Evolutionary conservation across 306 rosid species (phyloP).

Genomic region (Argentina anserina): DNA sequence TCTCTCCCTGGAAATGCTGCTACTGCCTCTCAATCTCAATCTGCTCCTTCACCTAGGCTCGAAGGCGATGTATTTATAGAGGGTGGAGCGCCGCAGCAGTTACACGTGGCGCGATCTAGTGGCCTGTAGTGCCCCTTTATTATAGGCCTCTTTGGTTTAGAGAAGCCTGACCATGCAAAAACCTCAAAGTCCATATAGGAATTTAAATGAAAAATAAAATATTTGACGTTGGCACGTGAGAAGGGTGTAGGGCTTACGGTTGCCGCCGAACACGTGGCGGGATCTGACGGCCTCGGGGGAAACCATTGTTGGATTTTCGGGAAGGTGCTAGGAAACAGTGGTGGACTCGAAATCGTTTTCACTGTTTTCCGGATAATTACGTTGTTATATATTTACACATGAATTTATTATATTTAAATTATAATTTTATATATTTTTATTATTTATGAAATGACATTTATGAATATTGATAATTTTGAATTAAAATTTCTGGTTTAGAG

Average conservation of each 20-base stretch:
- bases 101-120: slow-evolving; percentile 41
- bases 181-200: too few species aligned
- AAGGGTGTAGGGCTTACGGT: too few species aligned
- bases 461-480: too few species aligned
- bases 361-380: too few species aligned
- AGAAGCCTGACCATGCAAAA: slow-evolving; percentile 32
- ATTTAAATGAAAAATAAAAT: not conserved
- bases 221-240: not conserved
- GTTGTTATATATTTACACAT: too few species aligned
- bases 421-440: too few species aligned
- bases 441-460: too few species aligned
- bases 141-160: slow-evolving; percentile 1
- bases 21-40: not conserved
- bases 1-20: not conserved
- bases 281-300: too few species aligned
- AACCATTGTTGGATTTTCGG: not conserved
- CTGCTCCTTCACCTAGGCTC: not conserved
- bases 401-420: too few species aligned
- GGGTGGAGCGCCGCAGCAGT: not conserved
- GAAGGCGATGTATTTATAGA: slow-evolving; percentile 32
- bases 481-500: too few species aligned
- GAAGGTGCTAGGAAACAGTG: not conserved
- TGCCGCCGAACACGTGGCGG: slow-evolving; percentile 1
- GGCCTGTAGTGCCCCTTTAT: not conserved
- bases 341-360: too few species aligned